These are phyloP conservation scores for Leccinum arenicola DNA, from an alignment of 768 basidiomycete species.

Conservation along the genomic window DNA sequence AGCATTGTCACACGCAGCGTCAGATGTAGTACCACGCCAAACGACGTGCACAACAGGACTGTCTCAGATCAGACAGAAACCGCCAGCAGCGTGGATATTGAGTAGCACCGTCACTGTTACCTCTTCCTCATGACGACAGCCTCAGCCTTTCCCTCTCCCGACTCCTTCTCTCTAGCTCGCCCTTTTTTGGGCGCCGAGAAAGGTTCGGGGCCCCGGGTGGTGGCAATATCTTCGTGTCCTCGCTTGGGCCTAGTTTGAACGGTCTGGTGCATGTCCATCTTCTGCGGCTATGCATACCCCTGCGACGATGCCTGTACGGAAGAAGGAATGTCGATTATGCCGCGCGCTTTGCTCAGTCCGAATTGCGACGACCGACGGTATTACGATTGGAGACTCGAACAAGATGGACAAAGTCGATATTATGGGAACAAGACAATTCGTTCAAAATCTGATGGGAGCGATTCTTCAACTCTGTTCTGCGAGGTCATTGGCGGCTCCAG, in stretches of 20 bases:
- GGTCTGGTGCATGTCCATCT: neutral
- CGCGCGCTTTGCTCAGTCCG: neutral
- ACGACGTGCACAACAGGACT: no score
- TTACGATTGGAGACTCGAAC: no score
- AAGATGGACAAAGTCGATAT: no score
- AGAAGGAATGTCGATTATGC: neutral
- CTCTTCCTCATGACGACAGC: neutral
- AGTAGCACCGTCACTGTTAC: neutral
- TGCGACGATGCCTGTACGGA: neutral
- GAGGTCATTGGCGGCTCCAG: no score
- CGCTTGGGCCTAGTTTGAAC: neutral
- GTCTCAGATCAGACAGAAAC: neutral
- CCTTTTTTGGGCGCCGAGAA: conserved; percentile 14
- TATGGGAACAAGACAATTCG: no score
- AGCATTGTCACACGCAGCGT: no score
- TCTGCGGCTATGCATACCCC: neutral
- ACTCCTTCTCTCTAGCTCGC: conserved; percentile 15
- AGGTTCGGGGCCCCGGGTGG: conserved; percentile 2
- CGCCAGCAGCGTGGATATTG: neutral
- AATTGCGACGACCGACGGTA: neutral
- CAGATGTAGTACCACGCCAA: no score
- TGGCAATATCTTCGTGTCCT: neutral
- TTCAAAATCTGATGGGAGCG: no score
- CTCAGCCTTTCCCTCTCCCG: neutral
- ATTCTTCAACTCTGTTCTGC: no score